Percentiles rank a stretch among this genome's conserved stretches.
Conservation (phyloP, 768 basidiomycete species). For the Leccinum broughii region DNA sequence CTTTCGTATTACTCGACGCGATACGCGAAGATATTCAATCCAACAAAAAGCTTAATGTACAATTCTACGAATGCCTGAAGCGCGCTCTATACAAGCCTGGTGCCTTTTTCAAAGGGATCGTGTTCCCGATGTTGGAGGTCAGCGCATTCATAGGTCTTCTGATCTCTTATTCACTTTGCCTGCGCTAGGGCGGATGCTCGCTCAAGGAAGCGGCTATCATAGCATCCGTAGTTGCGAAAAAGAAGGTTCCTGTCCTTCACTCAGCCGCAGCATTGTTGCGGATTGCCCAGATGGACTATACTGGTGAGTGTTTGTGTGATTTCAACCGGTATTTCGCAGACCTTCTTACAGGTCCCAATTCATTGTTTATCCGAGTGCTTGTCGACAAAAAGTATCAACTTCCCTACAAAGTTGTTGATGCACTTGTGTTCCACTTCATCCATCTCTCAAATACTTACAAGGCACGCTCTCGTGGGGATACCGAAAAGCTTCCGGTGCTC, state of each 20-base stretch:
- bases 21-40: slow-evolving; percentile 85
- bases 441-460: slow-evolving; percentile 91
- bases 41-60: slow-evolving; percentile 88
- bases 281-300: slow-evolving; percentile 95
- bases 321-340: not conserved
- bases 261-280: slow-evolving; percentile 93
- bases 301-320: slow-evolving; percentile 50
- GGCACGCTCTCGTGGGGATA: slow-evolving; percentile 64
- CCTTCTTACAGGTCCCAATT: slow-evolving; percentile 68
- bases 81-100: slow-evolving; percentile 93
- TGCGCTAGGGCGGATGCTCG: slow-evolving; percentile 71
- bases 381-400: slow-evolving; percentile 98
- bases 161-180: slow-evolving; percentile 31
- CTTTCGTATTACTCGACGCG: slow-evolving; percentile 88
- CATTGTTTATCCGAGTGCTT: slow-evolving; percentile 94
- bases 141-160: slow-evolving; percentile 25
- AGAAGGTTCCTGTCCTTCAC: slow-evolving; percentile 94
- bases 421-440: slow-evolving; percentile 97
- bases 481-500: slow-evolving; percentile 87
- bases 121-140: slow-evolving; percentile 94
- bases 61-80: slow-evolving; percentile 92
- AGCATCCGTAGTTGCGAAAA: slow-evolving; percentile 86
- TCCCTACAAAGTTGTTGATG: slow-evolving; percentile 97
- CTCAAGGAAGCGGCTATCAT: slow-evolving; percentile 94
- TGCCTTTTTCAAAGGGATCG: slow-evolving; percentile 97